Conservation (phyloP, 2,329 filamentous ascomycete species). For the Amesomyces nigricolor region DNA sequence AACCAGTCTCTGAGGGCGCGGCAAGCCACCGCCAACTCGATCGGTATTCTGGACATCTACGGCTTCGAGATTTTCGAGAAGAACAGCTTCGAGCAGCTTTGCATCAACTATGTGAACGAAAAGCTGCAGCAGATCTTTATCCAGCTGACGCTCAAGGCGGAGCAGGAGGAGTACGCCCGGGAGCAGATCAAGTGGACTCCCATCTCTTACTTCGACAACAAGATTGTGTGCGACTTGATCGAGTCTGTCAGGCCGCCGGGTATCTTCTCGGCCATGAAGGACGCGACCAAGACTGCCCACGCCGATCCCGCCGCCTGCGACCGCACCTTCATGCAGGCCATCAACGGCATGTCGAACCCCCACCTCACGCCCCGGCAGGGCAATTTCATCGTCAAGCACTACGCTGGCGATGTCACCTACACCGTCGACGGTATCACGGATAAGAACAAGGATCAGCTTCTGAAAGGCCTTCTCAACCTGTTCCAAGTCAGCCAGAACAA, state of each 20-base stretch:
- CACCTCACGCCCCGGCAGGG: conserved; percentile 90
- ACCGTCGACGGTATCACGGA: conserved; percentile 95
- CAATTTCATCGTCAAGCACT: conserved; percentile 98
- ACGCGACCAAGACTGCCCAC: conserved; percentile 96
- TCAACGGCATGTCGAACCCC: conserved; percentile 85
- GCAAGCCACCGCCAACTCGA: conserved; percentile 70
- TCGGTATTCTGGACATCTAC: conserved; percentile 98
- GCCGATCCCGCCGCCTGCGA: conserved; percentile 92
- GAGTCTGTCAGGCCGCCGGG: conserved; percentile 86
- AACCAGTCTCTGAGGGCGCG: conserved; percentile 81
- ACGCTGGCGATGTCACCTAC: conserved; percentile 94
- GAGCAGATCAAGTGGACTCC: conserved; percentile 99
- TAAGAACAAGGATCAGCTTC: conserved; percentile 96
- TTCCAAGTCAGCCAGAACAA: conserved; percentile 76
- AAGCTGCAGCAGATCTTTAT: conserved; percentile 99
- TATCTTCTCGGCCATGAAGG: conserved; percentile 92
- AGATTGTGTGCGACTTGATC: conserved; percentile 95
- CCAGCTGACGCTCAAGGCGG: conserved; percentile 89
- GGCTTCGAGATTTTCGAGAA: conserved; percentile 99
- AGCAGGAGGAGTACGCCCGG: conserved; percentile 93
- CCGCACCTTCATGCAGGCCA: conserved; percentile 87
- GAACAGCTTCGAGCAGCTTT: conserved; percentile 98
- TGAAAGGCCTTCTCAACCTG: conserved; percentile 88
- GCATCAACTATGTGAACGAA: conserved; percentile 99
- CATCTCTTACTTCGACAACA: conserved; percentile 99